Evolutionary conservation across 2,329 filamentous ascomycete genomes (phyloP), one percentile per base, ranked within the genome.

Genomic region (Catunica adiposa): DNA sequence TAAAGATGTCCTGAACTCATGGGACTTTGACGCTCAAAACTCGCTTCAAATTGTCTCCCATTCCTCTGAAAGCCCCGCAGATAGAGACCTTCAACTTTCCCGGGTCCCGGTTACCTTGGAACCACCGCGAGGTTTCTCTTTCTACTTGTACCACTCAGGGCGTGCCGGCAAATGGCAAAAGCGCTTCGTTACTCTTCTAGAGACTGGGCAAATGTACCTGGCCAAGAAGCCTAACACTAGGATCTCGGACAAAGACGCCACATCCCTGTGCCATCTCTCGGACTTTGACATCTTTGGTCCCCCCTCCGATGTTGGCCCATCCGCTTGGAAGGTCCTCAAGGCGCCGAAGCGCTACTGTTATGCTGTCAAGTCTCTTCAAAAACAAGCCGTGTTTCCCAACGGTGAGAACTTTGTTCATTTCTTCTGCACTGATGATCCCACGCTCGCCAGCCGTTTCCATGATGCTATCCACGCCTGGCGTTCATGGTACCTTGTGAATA

Each of bases 281-380:
- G 89, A 96, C 67, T 96, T 90, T 66, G 90, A 97, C 64, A 84
- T 96, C 51, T 96, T 96, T 69, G 79, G 75, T 1, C 84, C 87
- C 1, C 87, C 81, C 3, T 14, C 40, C n/a, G 56, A 58, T 40
- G 56, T 58, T 52, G 56, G 56, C n/a, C 52, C 53, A 15, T 31
- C 53, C 6, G 57, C 57, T 17, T 74, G 79, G 38, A 85, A 83
- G 63, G 76, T 79, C 60, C 74, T 96, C 54, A 89, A 84, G 63
- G 84, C 89, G 0, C 90, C 90, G 0, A 94, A 92, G 68, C 85
- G 83, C 64, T 76, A 82, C 61, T 94, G 87, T 69, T 90, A 86
- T 63, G 89, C 88, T 0, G 76, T 97, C 62, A 96, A 95, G 69
- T 94, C 86, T 62, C 89, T 95, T 69, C 84, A 95, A 64, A 94